Conservation (phyloP, 2,329 filamentous ascomycete genomes). For the Fusarium equiseti region DNA sequence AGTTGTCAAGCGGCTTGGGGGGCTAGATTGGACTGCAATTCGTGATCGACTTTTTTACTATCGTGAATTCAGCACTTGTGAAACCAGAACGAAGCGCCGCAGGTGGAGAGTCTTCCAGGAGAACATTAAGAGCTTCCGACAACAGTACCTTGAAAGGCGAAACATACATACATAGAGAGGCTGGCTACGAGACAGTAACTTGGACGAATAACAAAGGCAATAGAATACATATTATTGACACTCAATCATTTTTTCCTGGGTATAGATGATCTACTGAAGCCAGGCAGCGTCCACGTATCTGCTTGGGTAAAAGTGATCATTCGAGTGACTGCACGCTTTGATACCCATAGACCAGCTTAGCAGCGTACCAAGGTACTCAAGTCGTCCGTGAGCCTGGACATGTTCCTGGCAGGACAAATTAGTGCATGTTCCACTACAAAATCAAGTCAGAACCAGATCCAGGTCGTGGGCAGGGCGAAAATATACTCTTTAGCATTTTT, state of each 20-base stretch:
- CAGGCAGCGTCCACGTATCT: background rate
- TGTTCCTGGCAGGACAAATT: background rate
- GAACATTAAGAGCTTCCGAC: background rate
- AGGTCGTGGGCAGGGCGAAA: background rate
- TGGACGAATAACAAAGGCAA: background rate
- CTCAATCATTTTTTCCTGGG: background rate
- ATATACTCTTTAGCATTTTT: background rate
- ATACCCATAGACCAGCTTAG: background rate
- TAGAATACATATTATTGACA: background rate
- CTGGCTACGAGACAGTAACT: background rate
- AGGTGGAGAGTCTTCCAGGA: background rate
- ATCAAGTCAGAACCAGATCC: background rate
- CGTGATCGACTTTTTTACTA: background rate
- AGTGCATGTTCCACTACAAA: background rate
- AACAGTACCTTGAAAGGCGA: background rate
- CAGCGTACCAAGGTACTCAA: background rate
- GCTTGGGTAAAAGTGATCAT: background rate
- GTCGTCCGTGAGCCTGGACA: no score
- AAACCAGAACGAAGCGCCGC: fast-evolving
- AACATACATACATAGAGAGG: background rate
- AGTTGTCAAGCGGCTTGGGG: background rate
- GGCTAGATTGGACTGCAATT: background rate
- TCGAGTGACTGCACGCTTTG: background rate
- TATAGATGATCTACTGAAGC: background rate
- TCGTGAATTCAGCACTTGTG: background rate